Evolutionary conservation across 202 grass and related monocot species (phyloP).

Genomic region (Hordeum pubiflorum): DNA sequence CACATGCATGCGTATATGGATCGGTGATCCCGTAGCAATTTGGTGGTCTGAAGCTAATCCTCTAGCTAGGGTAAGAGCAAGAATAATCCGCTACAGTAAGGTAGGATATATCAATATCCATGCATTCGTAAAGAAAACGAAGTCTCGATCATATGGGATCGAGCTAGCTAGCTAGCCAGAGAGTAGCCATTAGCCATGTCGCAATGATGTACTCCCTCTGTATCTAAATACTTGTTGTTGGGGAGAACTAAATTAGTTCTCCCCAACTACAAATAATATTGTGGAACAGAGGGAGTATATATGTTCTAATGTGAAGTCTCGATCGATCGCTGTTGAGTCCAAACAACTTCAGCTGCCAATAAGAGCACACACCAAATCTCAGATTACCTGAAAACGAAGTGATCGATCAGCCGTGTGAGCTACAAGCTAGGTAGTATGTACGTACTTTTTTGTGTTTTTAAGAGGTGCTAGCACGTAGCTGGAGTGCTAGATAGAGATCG

Average conservation of each 20-base stretch:
- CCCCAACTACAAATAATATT: too few species aligned
- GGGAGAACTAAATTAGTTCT: too few species aligned
- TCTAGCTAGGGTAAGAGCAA: neutral
- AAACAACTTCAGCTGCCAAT: neutral
- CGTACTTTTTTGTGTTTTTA: neutral
- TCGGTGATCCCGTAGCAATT: neutral
- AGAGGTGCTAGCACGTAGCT: neutral
- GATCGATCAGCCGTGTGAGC: neutral
- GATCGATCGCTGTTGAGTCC: neutral
- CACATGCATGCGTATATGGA: neutral
- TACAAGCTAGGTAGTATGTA: neutral
- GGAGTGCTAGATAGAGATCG: neutral
- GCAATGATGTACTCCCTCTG: neutral
- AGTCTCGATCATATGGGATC: too few species aligned
- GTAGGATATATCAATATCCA: neutral
- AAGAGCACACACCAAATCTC: neutral
- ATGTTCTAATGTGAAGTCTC: neutral
- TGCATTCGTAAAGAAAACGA: neutral
- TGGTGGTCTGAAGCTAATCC: neutral
- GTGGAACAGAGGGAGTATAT: too few species aligned
- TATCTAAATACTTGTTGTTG: too few species aligned
- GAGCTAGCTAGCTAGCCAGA: too few species aligned
- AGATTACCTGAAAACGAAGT: neutral
- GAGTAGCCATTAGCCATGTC: too few species aligned
- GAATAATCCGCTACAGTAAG: neutral